Base-by-base conservation (phyloP, 1,284 basidiomycete genomes). In the Xerocomus nothofagi region DNA sequence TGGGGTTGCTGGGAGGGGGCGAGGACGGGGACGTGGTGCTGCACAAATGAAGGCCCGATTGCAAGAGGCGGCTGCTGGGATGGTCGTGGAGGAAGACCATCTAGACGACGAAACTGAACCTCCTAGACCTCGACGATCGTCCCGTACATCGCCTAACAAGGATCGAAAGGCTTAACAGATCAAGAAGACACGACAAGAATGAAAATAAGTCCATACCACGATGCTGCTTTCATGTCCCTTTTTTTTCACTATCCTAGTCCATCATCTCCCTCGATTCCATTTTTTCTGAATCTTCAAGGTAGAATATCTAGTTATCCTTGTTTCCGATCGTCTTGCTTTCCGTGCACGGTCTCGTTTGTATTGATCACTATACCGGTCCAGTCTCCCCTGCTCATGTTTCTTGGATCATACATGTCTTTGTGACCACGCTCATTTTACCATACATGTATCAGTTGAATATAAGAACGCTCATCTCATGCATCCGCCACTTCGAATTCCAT, bases 71-170 rank as follows among this genome's bases (percentile, higher is more conserved):
- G 66, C 50, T 18, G 52, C 8, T 23, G 66, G 27, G 3, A 64
- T 66, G 67, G 34, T 47, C 3, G 55, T 68, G n/a, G 65, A 64
- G 26, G 68, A 66, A 32, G 66, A 66, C n/a, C 62, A 67, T 27
- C 30, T 51, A 42, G 45, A 56, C 12, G 67, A 70, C 4, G 56
- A 44, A 14, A 58, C 48, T 3, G 53, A 55, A n/a, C 56, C 61
- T 5, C 53, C 66, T 1, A 53, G 21, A 33, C 61, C 58, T 17
- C 57, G 63, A 47, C 56, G 66, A 17, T 66, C 63, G 20, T 20
- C 60, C 5, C 64, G 66, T n/a, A 42, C 56, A 6, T 46, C 62
- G 3, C 59, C 64, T 7, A 47, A 53, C 49, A 65, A 56, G 46
- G 52, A 30, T 30, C 57, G 58, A 21, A 49, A n/a, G 38, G 49